Base-by-base conservation (phyloP, 176 grass and related monocot genomes). In the Tillandsia leiboldiana region DNA sequence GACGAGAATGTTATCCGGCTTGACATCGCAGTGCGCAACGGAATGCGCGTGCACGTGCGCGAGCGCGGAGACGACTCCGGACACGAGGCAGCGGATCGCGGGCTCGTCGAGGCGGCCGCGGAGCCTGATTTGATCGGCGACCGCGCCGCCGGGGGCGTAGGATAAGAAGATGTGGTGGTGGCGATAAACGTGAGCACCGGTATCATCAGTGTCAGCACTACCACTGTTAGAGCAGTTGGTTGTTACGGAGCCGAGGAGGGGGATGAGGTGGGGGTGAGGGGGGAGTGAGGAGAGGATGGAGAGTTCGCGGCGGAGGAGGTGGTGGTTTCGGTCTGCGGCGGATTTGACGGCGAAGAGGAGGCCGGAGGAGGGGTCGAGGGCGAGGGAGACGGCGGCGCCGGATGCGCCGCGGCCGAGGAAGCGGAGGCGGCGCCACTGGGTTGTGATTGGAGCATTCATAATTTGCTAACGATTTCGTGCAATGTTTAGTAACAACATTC, bases 111-210 rank as follows among this genome's bases (percentile, higher is more conserved):
- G 50, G 24, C 83, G 73, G 1, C 74, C 70, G 27, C 48, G 71
- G 56, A 69, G 9, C 67, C 56, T 77, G 73, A 81, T 80, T 76
- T 80, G 70, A 50, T 90, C 86, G 13, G 81, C 42, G 1, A 97
- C 86, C 33, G 93, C 83, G n/a, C 93, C 89, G 12, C 89, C 83
- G 0, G 83, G 71, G 11, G 93, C 89, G 78, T 87, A 97, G 81
- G 89, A 88, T 73, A 96, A 74, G 73, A 90, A 64, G 28, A 96
- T 81, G 78, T 96, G 72, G 84, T 83, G 86, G 52, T 5, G 4
- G 33, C 7, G 33, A 42, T 7, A 42, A 42, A 42, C 4, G 3
- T 0, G 0, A 7, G 33, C 33, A 42, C 7, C 33, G 6, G 29
- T 3, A 29, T 2, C 1, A 29, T 2, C 28, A 3, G 1, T 3